Evolutionary conservation across 2,329 filamentous ascomycete genomes (phyloP).

Genomic region (Fusarium oligoseptatum): DNA sequence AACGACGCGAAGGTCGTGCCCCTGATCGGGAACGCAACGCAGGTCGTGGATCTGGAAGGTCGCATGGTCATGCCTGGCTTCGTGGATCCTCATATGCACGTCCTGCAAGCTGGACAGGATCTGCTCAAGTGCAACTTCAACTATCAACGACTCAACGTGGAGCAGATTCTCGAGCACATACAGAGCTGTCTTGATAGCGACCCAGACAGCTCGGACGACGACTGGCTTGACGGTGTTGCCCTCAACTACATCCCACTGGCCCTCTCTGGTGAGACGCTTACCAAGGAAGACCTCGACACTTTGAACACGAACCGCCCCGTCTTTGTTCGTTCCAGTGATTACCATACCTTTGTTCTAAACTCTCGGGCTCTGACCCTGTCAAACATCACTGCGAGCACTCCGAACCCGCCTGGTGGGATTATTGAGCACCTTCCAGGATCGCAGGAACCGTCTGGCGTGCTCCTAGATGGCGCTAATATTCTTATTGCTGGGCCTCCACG

Average conservation of each 20-base stretch:
- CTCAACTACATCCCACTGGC: neutral
- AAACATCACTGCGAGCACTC: neutral
- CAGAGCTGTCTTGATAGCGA: neutral
- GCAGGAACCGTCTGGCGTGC: neutral
- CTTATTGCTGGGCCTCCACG: neutral
- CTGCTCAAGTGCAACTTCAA: neutral
- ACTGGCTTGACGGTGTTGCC: neutral
- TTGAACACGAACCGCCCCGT: neutral
- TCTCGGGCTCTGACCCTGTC: neutral
- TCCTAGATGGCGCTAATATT: neutral
- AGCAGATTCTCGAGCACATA: neutral
- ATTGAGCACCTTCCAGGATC: neutral
- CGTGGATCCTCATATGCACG: neutral
- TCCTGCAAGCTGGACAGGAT: neutral
- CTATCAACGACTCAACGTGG: neutral
- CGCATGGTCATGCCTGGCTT: neutral
- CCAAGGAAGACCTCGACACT: neutral
- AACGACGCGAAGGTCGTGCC: neutral
- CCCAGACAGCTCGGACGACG: neutral
- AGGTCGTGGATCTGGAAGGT: neutral
- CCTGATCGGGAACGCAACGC: neutral
- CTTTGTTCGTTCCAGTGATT: neutral
- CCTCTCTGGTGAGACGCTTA: neutral
- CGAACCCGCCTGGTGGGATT: neutral
- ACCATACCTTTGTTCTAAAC: neutral